A percentile compares a stretch with the other conserved stretches of the same genome.
Conservation (phyloP, 73 alveolate species). For the Paramecium primaurelia region DNA sequence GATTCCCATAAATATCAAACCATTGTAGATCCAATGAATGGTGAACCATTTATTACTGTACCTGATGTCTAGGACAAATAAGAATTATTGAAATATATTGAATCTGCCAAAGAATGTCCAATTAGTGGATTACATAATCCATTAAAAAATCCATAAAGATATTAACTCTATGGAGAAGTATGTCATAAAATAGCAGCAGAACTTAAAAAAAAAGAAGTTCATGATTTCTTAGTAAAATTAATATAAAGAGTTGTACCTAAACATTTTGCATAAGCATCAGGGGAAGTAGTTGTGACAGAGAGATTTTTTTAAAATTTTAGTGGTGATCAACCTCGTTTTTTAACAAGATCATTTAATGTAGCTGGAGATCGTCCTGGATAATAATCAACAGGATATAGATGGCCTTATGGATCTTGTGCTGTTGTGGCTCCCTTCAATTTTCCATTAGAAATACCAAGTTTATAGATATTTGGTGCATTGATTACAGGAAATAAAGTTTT, state of each 20-base stretch:
- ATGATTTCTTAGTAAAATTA: slow-evolving; percentile 65
- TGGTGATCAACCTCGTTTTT: slow-evolving; percentile 81
- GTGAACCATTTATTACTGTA: slow-evolving; percentile 55
- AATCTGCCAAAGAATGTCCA: slow-evolving; percentile 56
- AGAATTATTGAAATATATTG: slow-evolving; percentile 57
- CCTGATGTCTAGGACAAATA: slow-evolving; percentile 65
- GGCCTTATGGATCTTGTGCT: slow-evolving; percentile 82
- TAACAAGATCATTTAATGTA: slow-evolving; percentile 64
- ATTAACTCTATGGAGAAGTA: slow-evolving; percentile 74
- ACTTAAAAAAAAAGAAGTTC: slow-evolving; percentile 66
- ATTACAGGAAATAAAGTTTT: slow-evolving; percentile 78
- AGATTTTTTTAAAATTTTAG: slow-evolving; percentile 78
- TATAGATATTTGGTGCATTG: slow-evolving; percentile 79
- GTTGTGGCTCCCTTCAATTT: slow-evolving; percentile 80
- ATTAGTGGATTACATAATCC: slow-evolving; percentile 82
- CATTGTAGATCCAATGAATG: slow-evolving; percentile 73
- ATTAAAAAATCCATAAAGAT: slow-evolving; percentile 78
- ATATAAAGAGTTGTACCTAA: slow-evolving; percentile 73
- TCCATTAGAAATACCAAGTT: slow-evolving; percentile 85
- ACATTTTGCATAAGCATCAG: slow-evolving; percentile 65
- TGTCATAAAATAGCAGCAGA: slow-evolving; percentile 68
- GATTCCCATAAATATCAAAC: slow-evolving; percentile 49
- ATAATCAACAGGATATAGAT: slow-evolving; percentile 75
- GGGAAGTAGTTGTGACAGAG: slow-evolving; percentile 74
- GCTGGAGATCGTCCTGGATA: slow-evolving; percentile 83